These are phyloP conservation scores for Vigna unguiculata DNA, from an alignment of 306 rosid species.

Conservation along the genomic window DNA sequence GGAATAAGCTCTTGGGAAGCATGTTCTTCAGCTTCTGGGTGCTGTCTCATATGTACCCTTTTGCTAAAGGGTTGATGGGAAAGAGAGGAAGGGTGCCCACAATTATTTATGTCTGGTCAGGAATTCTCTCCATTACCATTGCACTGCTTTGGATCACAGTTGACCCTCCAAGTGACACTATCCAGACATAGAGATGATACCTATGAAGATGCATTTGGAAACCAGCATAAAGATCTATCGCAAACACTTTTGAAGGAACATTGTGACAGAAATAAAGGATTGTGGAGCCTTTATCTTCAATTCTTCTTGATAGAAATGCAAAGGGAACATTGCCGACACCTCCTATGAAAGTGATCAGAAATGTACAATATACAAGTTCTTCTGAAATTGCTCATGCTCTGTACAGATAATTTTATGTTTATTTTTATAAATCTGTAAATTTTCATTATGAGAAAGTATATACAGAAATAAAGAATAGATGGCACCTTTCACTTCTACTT, in stretches of 20 bases:
- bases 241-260: background rate
- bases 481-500: background rate
- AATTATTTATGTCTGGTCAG: conserved; percentile 75
- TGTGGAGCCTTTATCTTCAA: background rate
- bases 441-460: background rate
- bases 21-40: conserved; percentile 56
- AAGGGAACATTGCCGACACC: background rate
- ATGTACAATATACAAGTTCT: conserved; percentile 1
- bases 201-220: background rate
- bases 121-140: conserved; percentile 71
- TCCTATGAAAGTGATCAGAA: background rate
- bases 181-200: background rate
- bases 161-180: conserved; percentile 58
- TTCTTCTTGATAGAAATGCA: background rate
- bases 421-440: conserved; percentile 11
- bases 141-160: conserved; percentile 72
- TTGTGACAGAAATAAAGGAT: background rate
- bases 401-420: background rate
- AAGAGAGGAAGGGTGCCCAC: conserved; percentile 84
- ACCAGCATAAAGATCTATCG: background rate
- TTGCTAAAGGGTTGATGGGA: conserved; percentile 88
- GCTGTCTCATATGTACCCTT: conserved; percentile 79
- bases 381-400: background rate
- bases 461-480: background rate
- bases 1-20: conserved; percentile 76